These are phyloP conservation scores for Uronychia setigera DNA, from an alignment of 73 alveolate species.

Conservation along the genomic window DNA sequence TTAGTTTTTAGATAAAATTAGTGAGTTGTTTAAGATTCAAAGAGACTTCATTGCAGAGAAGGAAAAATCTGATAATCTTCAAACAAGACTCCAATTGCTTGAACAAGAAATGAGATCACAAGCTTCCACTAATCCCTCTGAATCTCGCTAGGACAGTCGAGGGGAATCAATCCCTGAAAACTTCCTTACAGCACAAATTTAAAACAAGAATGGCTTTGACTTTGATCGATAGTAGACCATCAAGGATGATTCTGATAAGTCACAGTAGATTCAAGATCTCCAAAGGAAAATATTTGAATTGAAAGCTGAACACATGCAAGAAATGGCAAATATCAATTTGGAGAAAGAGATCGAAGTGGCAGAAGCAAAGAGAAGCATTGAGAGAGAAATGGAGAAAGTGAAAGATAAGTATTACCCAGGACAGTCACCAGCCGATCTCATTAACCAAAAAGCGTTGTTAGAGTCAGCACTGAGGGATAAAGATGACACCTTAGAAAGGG, in stretches of 20 bases:
- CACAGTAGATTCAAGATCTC: conserved; percentile 21
- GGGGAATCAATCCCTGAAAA: not conserved
- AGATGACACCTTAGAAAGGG: conserved; percentile 11
- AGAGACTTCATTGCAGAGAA: conserved; percentile 17
- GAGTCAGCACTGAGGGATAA: conserved; percentile 16
- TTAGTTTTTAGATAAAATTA: conserved; percentile 10
- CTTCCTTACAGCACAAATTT: not conserved
- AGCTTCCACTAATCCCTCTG: not conserved
- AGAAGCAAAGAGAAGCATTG: conserved; percentile 11
- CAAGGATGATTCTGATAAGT: not conserved
- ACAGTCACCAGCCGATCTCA: conserved; percentile 45
- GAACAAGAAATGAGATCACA: conserved; percentile 4
- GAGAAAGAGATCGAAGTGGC: conserved; percentile 37
- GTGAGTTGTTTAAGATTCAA: conserved; percentile 25
- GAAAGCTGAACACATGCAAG: conserved; percentile 36
- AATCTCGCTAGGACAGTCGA: too few relatives aligned
- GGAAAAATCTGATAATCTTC: conserved; percentile 20
- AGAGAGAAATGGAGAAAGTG: conserved; percentile 14
- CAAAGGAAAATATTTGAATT: conserved; percentile 21
- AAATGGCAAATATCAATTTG: conserved; percentile 31
- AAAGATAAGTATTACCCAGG: conserved; percentile 40
- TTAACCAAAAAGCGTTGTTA: conserved; percentile 25
- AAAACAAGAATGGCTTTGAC: not conserved
- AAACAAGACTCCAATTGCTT: not conserved
- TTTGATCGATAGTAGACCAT: not conserved